Conservation (phyloP, 78 protist genomes). For the Dictyostelium brefeldianum region DNA sequence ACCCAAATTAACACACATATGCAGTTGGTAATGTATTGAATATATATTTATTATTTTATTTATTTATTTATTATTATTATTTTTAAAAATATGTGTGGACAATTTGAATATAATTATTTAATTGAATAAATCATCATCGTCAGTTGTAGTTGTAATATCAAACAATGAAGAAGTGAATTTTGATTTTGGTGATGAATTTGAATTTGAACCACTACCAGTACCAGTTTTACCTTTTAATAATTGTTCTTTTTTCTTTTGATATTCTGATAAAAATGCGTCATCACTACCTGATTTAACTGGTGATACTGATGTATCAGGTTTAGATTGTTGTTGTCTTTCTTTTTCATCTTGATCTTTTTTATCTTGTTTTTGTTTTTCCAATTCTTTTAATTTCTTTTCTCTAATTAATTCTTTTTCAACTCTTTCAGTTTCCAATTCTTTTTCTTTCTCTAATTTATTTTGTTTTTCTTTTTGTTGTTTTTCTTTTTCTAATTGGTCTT, state of each 20-base stretch:
- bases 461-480: conserved; percentile 10
- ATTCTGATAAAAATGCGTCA: conserved; percentile 41
- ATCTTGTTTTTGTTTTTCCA: conserved; percentile 24
- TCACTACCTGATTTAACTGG: background rate
- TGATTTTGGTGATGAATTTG: conserved; percentile 4
- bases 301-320: background rate
- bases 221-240: conserved; percentile 16
- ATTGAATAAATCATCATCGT: conserved; percentile 13
- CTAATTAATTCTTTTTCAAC: background rate
- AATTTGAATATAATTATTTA: background rate
- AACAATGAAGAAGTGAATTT: conserved; percentile 17
- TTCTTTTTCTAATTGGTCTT: background rate
- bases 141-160: background rate
- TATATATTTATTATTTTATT: too few species aligned
- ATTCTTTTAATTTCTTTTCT: conserved; percentile 7
- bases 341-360: conserved; percentile 6
- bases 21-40: too few species aligned
- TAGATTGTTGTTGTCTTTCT: conserved; percentile 15
- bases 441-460: conserved; percentile 17
- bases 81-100: too few species aligned
- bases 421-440: background rate
- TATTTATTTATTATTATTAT: too few species aligned
- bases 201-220: background rate
- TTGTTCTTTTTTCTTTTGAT: conserved; percentile 68
- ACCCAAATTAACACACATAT: too few species aligned